Conservation (phyloP, 176 grass and related monocot species). For the Hordeum vulgare region MorexV3_pseudomolecules_assembly NC_058521.1:595218704-595219203, state of each 20-base stretch:
- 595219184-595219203: neutral
- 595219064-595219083: neutral
- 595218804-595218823: neutral
- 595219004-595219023: neutral
- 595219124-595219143: neutral
- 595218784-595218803: neutral
- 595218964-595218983: slow-evolving; percentile 2
- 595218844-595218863: neutral
- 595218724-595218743: neutral
- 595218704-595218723: neutral
- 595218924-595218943: slow-evolving; percentile 18
- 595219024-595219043: neutral
- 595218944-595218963: neutral
- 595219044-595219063: neutral
- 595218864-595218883: neutral
- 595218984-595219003: neutral
- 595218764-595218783: neutral
- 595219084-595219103: too few relatives aligned
- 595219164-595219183: neutral
- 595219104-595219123: too few relatives aligned
- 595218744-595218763: neutral
- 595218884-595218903: slow-evolving; percentile 19
- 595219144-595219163: neutral
- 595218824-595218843: neutral
- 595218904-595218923: neutral